Base-by-base conservation (phyloP, 495 filamentous ascomycete genomes). In the Talaromyces nanjingensis region DNA sequence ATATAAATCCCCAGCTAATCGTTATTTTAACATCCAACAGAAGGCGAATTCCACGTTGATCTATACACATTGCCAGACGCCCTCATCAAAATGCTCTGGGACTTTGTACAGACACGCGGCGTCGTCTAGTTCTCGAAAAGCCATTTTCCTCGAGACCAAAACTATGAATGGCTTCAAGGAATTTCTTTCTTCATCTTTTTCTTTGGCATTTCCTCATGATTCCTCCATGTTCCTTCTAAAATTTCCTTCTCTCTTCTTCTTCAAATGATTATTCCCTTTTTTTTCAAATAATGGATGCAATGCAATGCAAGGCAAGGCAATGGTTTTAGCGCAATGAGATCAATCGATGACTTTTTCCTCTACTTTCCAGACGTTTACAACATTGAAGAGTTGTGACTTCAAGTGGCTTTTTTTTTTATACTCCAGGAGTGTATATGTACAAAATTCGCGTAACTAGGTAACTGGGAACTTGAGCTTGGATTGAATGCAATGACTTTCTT, bases 31-130 rank as follows among this genome's bases (percentile, higher is more conserved):
- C 18, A 29, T 16, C 54, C 37, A 39, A 53, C 72, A 94, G 91
- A 91, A 71, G 96, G 96, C 66, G 96, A 99, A 77, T 99, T 99
- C 81, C 93, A 97, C 64, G 93, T 99, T 62, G 96, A 99, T 71
- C 83, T 99, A 20, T 98, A 96, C 76, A 98, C 96, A 18, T 81
- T 99, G 22, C 93, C 96, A 1, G 93, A 97, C 59, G 71, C 76
- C 16, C 67, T 84, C 53, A 79, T 84, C 69, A 96, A 96, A 76
- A 91, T 90, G 88, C 87, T 99, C 31, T 98, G 93, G 93, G 96
- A 96, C 49, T 93, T 90, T 74, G 84, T 86, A 14, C 71, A 77
- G 49, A 79, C 82, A 60, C 76, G 77, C 63, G 77, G 74, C 16
- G 76, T 65, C 63, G 64, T 78, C 61, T 81, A 66, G 72, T 29